Evolutionary conservation across 202 grass and related monocot species (phyloP).

Genomic region (Alloteropsis angusta): DNA sequence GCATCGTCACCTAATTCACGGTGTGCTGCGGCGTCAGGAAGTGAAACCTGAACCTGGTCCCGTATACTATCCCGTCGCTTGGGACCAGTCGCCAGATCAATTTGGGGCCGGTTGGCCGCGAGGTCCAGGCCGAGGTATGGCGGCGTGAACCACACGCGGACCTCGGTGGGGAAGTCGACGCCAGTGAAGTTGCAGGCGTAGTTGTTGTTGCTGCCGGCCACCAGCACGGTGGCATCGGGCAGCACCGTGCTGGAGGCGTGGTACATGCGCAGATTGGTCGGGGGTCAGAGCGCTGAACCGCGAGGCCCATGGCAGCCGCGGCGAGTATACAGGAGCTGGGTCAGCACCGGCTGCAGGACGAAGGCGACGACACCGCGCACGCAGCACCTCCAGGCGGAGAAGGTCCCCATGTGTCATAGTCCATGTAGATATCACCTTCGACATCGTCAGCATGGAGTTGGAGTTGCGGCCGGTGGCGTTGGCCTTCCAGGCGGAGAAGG

Average conservation of each 20-base stretch:
- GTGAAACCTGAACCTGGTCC: slow-evolving; percentile 31
- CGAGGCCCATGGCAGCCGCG: background rate
- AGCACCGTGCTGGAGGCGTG: slow-evolving; percentile 70
- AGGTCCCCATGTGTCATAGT: too few relatives aligned
- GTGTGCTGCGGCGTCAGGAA: slow-evolving; percentile 22
- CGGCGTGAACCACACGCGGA: slow-evolving; percentile 59
- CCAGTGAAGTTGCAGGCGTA: slow-evolving; percentile 52
- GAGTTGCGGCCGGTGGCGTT: too few relatives aligned
- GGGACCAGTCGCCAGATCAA: slow-evolving; percentile 22
- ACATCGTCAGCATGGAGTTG: too few relatives aligned
- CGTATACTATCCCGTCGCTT: slow-evolving; percentile 41
- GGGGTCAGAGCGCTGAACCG: slow-evolving; percentile 43
- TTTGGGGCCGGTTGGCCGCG: slow-evolving; percentile 27
- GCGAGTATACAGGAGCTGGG: slow-evolving; percentile 46
- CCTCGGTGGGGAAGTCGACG: slow-evolving; percentile 64
- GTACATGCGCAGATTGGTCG: slow-evolving; percentile 55
- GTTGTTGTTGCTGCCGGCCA: slow-evolving; percentile 77
- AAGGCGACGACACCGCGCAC: too few relatives aligned
- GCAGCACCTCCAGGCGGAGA: too few relatives aligned
- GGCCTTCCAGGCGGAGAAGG: too few relatives aligned
- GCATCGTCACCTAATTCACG: slow-evolving; percentile 67
- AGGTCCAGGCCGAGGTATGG: slow-evolving; percentile 47
- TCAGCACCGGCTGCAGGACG: slow-evolving; percentile 36
- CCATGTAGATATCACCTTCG: too few relatives aligned
- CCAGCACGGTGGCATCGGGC: slow-evolving; percentile 65